Conservation (phyloP, 2,329 filamentous ascomycete species). For the Xylaria sp. region DNA sequence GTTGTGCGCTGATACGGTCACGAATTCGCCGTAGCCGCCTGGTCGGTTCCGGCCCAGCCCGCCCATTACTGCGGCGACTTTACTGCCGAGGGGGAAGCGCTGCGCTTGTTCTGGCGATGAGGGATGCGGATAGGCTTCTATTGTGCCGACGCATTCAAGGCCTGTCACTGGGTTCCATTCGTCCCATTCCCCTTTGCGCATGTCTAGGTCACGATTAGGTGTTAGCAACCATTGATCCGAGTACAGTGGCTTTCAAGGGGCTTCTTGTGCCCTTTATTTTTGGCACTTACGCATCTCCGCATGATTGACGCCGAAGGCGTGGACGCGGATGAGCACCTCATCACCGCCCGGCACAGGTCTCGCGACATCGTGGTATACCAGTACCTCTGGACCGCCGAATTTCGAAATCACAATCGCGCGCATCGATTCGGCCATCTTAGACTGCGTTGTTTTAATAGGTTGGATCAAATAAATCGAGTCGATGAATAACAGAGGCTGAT, state of each 20-base stretch:
- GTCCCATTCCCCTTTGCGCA: constrained; percentile 57
- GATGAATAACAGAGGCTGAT: background rate
- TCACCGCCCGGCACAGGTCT: constrained; percentile 46
- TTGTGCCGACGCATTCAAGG: constrained; percentile 57
- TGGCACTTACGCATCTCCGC: constrained; percentile 53
- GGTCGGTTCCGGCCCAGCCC: constrained; percentile 54
- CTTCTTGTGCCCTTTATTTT: background rate
- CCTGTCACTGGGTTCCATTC: constrained; percentile 54
- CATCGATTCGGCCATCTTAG: constrained; percentile 44
- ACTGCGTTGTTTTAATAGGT: background rate
- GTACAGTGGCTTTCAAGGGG: background rate
- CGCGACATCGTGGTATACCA: constrained; percentile 43
- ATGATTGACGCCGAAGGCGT: constrained; percentile 58
- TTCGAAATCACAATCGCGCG: constrained; percentile 50
- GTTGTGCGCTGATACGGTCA: constrained; percentile 50
- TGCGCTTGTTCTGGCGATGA: constrained; percentile 46
- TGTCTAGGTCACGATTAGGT: constrained; percentile 43
- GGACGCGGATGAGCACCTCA: constrained; percentile 51
- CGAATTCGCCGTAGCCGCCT: constrained; percentile 56
- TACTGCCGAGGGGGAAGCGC: constrained; percentile 48
- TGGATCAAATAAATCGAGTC: background rate
- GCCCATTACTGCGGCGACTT: constrained; percentile 56
- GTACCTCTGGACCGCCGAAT: constrained; percentile 50
- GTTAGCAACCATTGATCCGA: background rate
- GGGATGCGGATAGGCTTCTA: constrained; percentile 42